A percentile compares a stretch with the other conserved stretches of the same genome.
Evolutionary conservation across 2,329 filamentous ascomycete species (phyloP).

Genomic region (Fusarium albosuccineum): DNA sequence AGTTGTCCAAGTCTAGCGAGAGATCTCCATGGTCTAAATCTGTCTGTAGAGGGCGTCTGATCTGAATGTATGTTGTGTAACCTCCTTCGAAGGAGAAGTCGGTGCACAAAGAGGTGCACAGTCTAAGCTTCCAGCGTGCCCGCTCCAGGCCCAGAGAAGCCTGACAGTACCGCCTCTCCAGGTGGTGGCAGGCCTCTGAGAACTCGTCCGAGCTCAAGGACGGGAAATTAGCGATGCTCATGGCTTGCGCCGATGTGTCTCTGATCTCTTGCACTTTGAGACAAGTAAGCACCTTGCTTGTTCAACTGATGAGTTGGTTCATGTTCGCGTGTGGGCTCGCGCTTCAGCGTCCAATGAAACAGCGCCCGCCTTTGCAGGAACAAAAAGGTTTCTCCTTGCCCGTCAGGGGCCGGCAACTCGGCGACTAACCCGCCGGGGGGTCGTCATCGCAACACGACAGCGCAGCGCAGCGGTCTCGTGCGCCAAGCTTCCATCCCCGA

Average conservation of each 20-base stretch:
- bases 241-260: constrained; percentile 24
- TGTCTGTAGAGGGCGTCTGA: constrained; percentile 65
- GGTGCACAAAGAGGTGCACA: constrained; percentile 64
- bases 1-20: constrained; percentile 58
- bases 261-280: background rate
- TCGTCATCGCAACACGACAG: constrained; percentile 30
- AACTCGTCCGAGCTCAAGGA: constrained; percentile 74
- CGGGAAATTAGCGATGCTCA: constrained; percentile 69
- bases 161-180: constrained; percentile 70
- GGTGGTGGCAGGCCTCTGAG: constrained; percentile 71
- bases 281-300: constrained; percentile 2
- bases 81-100: constrained; percentile 57
- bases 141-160: constrained; percentile 68
- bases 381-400: background rate
- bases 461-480: constrained; percentile 31
- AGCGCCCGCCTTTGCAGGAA: constrained; percentile 1
- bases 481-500: constrained; percentile 30
- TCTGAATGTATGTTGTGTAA: constrained; percentile 67
- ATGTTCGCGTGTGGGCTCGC: constrained; percentile 2
- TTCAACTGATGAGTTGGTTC: constrained; percentile 14
- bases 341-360: constrained; percentile 10
- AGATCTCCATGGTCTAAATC: constrained; percentile 60
- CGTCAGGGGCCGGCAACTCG: constrained; percentile 1
- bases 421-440: constrained; percentile 11
- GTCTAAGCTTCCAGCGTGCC: constrained; percentile 66